Evolutionary conservation across 1,284 basidiomycete species (phyloP).

Genomic region (Tilletia setariae): DNA sequence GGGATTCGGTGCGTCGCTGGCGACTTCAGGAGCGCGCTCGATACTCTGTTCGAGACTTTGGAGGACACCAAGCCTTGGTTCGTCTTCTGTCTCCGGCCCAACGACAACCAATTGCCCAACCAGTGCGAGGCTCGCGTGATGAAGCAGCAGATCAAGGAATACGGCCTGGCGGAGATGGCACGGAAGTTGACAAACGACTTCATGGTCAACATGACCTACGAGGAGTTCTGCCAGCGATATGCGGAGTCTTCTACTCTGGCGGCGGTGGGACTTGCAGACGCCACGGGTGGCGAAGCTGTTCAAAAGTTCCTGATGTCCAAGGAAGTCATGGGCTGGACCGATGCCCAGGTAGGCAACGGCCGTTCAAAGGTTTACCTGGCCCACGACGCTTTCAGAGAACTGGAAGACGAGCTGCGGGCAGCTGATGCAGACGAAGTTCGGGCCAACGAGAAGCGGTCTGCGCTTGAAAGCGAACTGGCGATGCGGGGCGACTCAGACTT

Average conservation of each 20-base stretch:
- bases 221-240: constrained; percentile 76
- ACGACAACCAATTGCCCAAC: constrained; percentile 88
- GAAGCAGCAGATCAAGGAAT: constrained; percentile 82
- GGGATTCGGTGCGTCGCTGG: constrained; percentile 69
- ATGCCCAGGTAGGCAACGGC: constrained; percentile 75
- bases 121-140: constrained; percentile 87
- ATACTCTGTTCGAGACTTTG: constrained; percentile 81
- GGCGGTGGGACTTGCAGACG: constrained; percentile 57
- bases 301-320: constrained; percentile 57
- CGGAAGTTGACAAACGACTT: constrained; percentile 46
- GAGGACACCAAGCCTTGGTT: constrained; percentile 89
- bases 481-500: constrained; percentile 59
- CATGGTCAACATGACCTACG: constrained; percentile 73
- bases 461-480: constrained; percentile 67
- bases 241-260: constrained; percentile 38
- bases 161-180: constrained; percentile 72
- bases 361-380: constrained; percentile 80
- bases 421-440: constrained; percentile 63
- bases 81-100: constrained; percentile 87
- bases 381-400: constrained; percentile 77
- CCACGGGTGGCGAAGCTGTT: constrained; percentile 58
- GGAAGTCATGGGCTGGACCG: constrained; percentile 66
- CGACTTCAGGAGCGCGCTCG: constrained; percentile 77
- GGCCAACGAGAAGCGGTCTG: constrained; percentile 61
- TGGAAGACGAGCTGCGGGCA: constrained; percentile 81